Evolutionary conservation across 306 rosid genomes (phyloP).

Genomic region (Psophocarpus tetragonolobus): DNA sequence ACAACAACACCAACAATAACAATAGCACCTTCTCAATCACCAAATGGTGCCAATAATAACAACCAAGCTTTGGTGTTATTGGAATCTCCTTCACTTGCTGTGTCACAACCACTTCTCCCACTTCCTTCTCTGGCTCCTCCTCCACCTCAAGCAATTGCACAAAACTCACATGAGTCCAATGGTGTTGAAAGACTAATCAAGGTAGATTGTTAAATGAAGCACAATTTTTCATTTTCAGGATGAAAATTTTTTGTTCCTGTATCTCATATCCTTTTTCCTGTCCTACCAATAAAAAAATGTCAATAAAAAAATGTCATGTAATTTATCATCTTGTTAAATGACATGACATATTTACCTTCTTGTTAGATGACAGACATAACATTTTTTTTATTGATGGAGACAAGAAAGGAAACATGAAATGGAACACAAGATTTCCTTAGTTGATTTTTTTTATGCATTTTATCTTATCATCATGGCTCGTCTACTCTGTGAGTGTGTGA

Average conservation of each 20-base stretch:
- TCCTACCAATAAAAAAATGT: too few relatives aligned
- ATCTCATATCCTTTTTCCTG: too few relatives aligned
- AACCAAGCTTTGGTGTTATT: conserved; percentile 49
- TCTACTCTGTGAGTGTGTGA: background rate
- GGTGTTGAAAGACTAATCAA: conserved; percentile 67
- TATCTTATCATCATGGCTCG: background rate
- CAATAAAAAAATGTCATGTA: too few relatives aligned
- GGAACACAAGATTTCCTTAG: background rate
- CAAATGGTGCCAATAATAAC: background rate
- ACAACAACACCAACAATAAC: background rate
- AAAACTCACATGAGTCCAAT: conserved; percentile 79
- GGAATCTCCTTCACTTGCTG: conserved; percentile 49
- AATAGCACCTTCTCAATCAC: background rate
- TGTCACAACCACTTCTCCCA: conserved; percentile 29
- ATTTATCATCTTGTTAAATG: too few relatives aligned
- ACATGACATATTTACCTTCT: too few relatives aligned
- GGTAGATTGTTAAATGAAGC: conserved; percentile 45
- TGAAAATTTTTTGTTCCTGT: too few relatives aligned
- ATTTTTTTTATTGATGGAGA: too few relatives aligned
- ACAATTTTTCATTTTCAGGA: conserved; percentile 9
- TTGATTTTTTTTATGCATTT: background rate
- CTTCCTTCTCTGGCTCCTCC: conserved; percentile 31
- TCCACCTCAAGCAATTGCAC: conserved; percentile 47
- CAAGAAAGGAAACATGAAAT: too few relatives aligned
- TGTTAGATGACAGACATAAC: too few relatives aligned